Percentiles rank a stretch among this genome's conserved stretches.
phyloP scores from a whole-genome alignment of 1,284 basidiomycete genomes.

The Ganoderma multipileum region DNA sequence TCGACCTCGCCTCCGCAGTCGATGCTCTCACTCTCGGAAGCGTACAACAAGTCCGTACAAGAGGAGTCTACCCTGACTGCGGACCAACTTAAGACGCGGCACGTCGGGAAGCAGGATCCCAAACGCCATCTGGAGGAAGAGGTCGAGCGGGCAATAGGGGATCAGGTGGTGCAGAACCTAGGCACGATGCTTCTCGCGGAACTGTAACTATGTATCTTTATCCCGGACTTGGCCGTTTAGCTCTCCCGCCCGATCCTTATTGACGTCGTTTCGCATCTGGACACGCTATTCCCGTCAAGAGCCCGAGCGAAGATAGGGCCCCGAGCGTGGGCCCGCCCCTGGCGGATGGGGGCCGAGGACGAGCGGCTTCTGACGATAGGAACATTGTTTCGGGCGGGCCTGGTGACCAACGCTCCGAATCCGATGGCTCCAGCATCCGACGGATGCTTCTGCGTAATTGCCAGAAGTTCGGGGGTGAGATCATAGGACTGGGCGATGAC shows the following conservation, averaged over 20 bases:
- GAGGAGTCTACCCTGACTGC: conserved; percentile 92
- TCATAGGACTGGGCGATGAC: conserved; percentile 30
- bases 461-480: conserved; percentile 25
- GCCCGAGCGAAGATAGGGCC: background rate
- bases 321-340: background rate
- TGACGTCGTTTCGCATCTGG: conserved; percentile 17
- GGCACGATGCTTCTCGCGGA: conserved; percentile 93
- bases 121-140: conserved; percentile 96
- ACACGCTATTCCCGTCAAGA: background rate
- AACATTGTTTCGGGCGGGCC: conserved; percentile 19
- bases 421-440: conserved; percentile 10
- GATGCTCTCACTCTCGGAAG: conserved; percentile 90
- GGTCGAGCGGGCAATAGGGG: conserved; percentile 96
- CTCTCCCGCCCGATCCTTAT: conserved; percentile 23
- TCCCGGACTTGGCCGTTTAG: conserved; percentile 29
- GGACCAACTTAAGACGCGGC: conserved; percentile 93
- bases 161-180: conserved; percentile 93
- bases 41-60: conserved; percentile 96
- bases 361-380: conserved; percentile 15
- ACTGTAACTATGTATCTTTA: conserved; percentile 51
- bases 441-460: conserved; percentile 10
- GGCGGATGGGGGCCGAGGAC: background rate
- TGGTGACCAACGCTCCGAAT: conserved; percentile 25
- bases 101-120: conserved; percentile 97
- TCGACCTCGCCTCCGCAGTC: conserved; percentile 55